A percentile compares a stretch with the other conserved stretches of the same genome.
These are phyloP conservation scores for Populus ilicifolia DNA, from an alignment of 345 rosid species.

Conservation along the genomic window DNA sequence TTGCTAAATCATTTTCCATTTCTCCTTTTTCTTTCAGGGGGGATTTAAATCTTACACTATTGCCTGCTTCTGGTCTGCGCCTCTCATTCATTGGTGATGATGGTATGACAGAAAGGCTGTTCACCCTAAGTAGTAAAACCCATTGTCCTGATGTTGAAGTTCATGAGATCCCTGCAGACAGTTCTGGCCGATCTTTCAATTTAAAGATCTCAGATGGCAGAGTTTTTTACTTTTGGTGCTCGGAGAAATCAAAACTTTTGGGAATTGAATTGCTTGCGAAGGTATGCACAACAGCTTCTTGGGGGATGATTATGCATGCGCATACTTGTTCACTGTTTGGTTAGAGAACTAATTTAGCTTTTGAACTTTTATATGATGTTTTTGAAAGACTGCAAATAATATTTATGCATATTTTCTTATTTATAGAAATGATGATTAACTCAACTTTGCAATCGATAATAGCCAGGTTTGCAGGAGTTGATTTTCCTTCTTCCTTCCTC, in stretches of 20 bases:
- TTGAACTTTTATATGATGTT: neutral
- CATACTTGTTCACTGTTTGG: neutral
- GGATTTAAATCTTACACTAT: constrained; percentile 59
- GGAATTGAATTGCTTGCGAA: constrained; percentile 79
- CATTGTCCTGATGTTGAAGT: constrained; percentile 47
- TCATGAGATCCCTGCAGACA: constrained; percentile 64
- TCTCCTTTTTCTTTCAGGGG: constrained; percentile 52
- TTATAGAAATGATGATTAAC: neutral
- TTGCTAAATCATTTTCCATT: constrained; percentile 1
- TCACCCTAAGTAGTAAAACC: constrained; percentile 49
- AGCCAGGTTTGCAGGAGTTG: neutral
- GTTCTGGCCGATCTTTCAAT: constrained; percentile 80
- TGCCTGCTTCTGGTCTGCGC: constrained; percentile 86
- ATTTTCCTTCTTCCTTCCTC: neutral
- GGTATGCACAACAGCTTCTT: constrained; percentile 39
- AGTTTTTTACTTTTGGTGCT: constrained; percentile 79
- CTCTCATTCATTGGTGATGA: constrained; percentile 79
- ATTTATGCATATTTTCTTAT: neutral
- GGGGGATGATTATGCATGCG: neutral
- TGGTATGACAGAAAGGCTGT: constrained; percentile 64
- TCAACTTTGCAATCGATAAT: neutral
- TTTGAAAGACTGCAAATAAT: neutral
- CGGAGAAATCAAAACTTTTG: constrained; percentile 83
- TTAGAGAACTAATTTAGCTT: neutral
- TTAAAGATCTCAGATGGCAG: constrained; percentile 52